A percentile compares a stretch with the other conserved stretches of the same genome.
Evolutionary conservation across 192 early-diverging fungal genomes (phyloP).

Genomic region (Linderina pennispora): DNA sequence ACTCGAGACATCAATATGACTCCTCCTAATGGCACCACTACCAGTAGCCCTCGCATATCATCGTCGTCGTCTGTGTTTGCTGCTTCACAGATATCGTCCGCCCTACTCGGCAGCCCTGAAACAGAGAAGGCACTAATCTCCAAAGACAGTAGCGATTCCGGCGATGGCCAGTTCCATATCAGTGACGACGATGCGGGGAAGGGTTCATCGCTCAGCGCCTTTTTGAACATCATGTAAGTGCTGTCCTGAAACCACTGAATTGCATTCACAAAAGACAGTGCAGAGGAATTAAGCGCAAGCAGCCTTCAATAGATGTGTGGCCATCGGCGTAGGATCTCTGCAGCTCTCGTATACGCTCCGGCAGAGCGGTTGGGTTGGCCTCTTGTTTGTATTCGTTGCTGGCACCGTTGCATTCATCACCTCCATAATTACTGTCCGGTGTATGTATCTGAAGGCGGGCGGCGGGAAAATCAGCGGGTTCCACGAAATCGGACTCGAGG

Average conservation of each 20-base stretch:
- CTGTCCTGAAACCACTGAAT: too few relatives aligned
- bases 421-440: conserved; percentile 21
- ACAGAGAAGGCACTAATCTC: too few relatives aligned
- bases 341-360: conserved; percentile 34
- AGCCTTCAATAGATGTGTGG: conserved; percentile 39
- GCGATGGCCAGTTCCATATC: too few relatives aligned
- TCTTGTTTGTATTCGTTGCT: conserved; percentile 26
- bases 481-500: conserved; percentile 35
- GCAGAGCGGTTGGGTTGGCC: conserved; percentile 40
- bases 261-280: too few relatives aligned
- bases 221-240: conserved; percentile 38
- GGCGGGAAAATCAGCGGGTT: conserved; percentile 34
- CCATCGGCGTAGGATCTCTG: conserved; percentile 36
- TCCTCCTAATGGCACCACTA: too few relatives aligned
- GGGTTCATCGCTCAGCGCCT: conserved; percentile 29
- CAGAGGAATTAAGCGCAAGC: too few relatives aligned
- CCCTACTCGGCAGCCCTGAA: not conserved
- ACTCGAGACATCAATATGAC: too few relatives aligned
- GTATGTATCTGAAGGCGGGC: conserved; percentile 40
- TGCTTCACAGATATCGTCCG: too few relatives aligned
- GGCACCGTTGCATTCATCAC: conserved; percentile 23
- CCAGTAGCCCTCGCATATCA: too few relatives aligned
- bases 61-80: too few relatives aligned
- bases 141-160: too few relatives aligned
- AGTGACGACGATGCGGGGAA: too few relatives aligned